A percentile compares a stretch with the other conserved stretches of the same genome.
These are phyloP conservation scores for Codiaeum variegatum DNA, from an alignment of 441 rosid species.

Conservation along the genomic window DNA sequence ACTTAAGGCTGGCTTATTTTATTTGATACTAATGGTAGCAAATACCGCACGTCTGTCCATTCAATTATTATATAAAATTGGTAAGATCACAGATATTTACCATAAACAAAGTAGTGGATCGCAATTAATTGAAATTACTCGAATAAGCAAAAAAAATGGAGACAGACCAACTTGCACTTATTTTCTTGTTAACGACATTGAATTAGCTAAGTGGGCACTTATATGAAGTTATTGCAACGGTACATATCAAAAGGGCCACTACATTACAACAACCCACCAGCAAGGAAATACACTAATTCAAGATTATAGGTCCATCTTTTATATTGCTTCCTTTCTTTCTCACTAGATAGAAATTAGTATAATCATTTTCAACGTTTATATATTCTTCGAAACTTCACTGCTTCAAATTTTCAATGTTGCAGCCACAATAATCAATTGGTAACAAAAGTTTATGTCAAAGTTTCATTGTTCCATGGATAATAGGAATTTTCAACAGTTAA, in stretches of 20 bases:
- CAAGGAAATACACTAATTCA: neutral
- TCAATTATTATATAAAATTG: too few relatives aligned
- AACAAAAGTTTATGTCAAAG: neutral
- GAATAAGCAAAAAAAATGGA: neutral
- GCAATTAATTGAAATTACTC: neutral
- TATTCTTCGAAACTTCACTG: neutral
- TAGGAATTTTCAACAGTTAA: too few relatives aligned
- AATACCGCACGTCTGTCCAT: neutral
- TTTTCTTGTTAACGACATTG: neutral
- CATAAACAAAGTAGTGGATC: neutral
- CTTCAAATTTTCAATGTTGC: neutral
- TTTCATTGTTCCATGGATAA: neutral
- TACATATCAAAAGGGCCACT: neutral
- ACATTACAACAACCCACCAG: neutral
- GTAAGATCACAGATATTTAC: neutral
- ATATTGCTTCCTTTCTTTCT: neutral
- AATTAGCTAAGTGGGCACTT: too few relatives aligned
- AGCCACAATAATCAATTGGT: neutral
- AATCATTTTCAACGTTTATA: neutral
- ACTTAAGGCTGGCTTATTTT: neutral
- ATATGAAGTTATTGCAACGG: neutral
- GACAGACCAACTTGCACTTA: neutral
- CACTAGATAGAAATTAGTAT: neutral
- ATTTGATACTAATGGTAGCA: neutral
- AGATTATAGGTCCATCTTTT: neutral